Evolutionary conservation across 768 basidiomycete species (phyloP).

Genomic region (Agrocybe praecox): DNA sequence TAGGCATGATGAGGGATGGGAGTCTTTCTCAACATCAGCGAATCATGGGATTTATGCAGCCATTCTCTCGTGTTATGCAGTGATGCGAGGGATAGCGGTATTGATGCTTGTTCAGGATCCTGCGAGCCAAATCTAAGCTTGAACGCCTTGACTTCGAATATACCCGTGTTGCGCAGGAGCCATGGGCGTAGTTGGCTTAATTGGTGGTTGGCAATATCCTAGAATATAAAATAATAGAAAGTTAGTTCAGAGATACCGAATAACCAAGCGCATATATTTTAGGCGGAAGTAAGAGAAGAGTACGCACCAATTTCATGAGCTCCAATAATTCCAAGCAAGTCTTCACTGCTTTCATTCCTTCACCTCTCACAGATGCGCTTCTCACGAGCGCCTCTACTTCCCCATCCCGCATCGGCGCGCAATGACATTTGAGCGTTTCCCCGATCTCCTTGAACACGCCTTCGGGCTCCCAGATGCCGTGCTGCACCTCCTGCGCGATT

Average conservation of each 20-base stretch:
- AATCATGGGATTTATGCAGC: constrained; percentile 56
- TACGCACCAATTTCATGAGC: constrained; percentile 90
- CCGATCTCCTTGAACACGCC: constrained; percentile 81
- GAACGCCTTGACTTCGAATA: constrained; percentile 81
- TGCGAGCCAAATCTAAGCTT: constrained; percentile 52
- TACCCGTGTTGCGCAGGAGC: constrained; percentile 76
- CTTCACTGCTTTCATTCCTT: constrained; percentile 74
- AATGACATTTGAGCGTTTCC: constrained; percentile 83
- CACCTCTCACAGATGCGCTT: constrained; percentile 59
- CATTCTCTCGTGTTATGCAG: constrained; percentile 64
- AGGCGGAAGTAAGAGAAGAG: constrained; percentile 11
- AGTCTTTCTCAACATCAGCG: constrained; percentile 41
- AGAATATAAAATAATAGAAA: constrained; percentile 12
- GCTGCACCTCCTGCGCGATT: constrained; percentile 80
- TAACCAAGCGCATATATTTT: constrained; percentile 18
- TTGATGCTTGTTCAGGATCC: background rate
- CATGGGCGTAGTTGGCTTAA: constrained; percentile 91
- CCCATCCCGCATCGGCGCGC: constrained; percentile 90
- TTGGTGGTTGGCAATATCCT: constrained; percentile 98
- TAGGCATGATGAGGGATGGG: constrained; percentile 46
- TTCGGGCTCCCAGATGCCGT: constrained; percentile 76
- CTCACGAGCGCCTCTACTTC: constrained; percentile 84
- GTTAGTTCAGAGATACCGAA: background rate
- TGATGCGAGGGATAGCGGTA: constrained; percentile 27
- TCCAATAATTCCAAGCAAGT: constrained; percentile 91